Evolutionary conservation across 345 rosid species (phyloP), one percentile per base, ranked within the genome.

Genomic region (Jatropha curcas): DNA sequence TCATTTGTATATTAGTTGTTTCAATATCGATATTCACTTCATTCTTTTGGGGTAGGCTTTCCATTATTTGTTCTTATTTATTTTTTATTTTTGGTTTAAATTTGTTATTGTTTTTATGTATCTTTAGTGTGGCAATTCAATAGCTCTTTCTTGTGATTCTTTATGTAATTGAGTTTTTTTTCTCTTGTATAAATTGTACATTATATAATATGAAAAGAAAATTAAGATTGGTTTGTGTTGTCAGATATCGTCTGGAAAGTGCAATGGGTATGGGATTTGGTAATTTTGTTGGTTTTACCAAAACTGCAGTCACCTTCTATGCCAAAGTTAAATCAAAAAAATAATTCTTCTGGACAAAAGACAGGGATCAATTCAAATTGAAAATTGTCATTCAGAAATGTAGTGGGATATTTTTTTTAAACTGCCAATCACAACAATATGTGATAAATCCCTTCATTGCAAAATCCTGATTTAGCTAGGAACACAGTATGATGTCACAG

Each of bases 21-120:
- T 59, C 45, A n/a, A n/a, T n/a, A n/a, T n/a, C n/a, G n/a, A 58
- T 72, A 85, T 86, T 88, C 84, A 67, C 82, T 84, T 75, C 79
- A 86, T 86, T 84, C 80, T 75, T 84, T 85, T 41, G 53, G 48
- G 41, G 59, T 68, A 60, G 79, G 74, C 48, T 70, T 67, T 62
- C 57, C 1, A 30, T 69, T 16, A 8, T 9, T 3, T 30, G 27
- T 22, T 17, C 33, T 59, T 50, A 14, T 24, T 17, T 16, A n/a
- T 60, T 25, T 34, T 58, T 34, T 65, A n/a, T 52, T 2, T 80
- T 68, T 8, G 41, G 14, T 14, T 17, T 16, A 4, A 48, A 5
- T 48, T 19, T 9, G 12, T 46, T 14, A 16, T 12, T 16, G 67
- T n/a, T 60, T 77, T 65, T 28, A 34, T 59, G 59, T 58, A 13